A percentile compares a stretch with the other conserved stretches of the same genome.
Evolutionary conservation across 1,284 basidiomycete genomes (phyloP).

Genomic region (Pulchroboletus neoregius): DNA sequence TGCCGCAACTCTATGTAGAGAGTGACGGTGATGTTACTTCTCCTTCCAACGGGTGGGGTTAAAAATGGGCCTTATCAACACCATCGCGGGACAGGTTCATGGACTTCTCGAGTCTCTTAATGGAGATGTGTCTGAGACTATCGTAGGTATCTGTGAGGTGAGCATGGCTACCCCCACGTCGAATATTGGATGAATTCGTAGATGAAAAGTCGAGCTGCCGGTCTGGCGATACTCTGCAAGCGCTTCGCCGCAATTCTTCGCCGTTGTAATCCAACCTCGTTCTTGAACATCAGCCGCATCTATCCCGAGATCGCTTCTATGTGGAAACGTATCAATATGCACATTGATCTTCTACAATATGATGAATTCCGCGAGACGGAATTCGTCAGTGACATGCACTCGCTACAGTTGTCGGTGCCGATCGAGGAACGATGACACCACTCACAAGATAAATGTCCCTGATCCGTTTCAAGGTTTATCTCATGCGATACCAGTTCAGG

Average conservation of each 20-base stretch:
- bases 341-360: slow-evolving; percentile 76
- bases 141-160: slow-evolving; percentile 90
- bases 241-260: slow-evolving; percentile 81
- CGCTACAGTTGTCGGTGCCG: slow-evolving; percentile 69
- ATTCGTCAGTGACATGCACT: no score
- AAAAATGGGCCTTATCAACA: slow-evolving; percentile 84
- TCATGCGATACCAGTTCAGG: no score
- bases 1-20: slow-evolving; percentile 83
- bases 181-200: slow-evolving; percentile 26
- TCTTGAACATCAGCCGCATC: slow-evolving; percentile 80
- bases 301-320: slow-evolving; percentile 82
- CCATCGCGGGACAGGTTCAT: slow-evolving; percentile 75
- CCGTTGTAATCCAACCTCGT: slow-evolving; percentile 76
- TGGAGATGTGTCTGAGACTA: slow-evolving; percentile 70
- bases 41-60: slow-evolving; percentile 80
- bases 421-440: slow-evolving; percentile 90
- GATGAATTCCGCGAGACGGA: slow-evolving; percentile 93
- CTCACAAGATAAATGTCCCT: slow-evolving; percentile 85
- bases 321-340: slow-evolving; percentile 89
- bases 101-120: slow-evolving; percentile 80
- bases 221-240: slow-evolving; percentile 78
- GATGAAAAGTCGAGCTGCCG: slow-evolving; percentile 79
- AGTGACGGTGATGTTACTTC: slow-evolving; percentile 85
- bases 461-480: no score
- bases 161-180: slow-evolving; percentile 17